Evolutionary conservation across 2,329 filamentous ascomycete species (phyloP), one percentile per base, ranked within the genome.

Genomic region (Fusarium sp.): DNA sequence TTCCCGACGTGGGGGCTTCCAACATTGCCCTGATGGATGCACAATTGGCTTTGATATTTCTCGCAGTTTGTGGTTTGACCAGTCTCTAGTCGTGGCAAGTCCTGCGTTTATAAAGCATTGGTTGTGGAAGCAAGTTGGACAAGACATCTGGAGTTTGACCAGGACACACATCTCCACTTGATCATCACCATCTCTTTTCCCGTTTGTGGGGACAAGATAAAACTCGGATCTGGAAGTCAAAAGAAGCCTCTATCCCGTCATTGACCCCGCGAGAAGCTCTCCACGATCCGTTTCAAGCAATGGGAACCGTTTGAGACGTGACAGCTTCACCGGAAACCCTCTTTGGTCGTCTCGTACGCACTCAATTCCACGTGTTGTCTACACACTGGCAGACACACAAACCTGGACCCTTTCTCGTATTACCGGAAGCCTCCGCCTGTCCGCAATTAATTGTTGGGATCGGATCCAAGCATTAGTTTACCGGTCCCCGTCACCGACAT

Each of bases 401-500:
- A 22, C 31, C 50, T 59, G 35, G 56, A n/a, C 24, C 48, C 1
- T 41, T 61, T 64, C 33, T 69, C 43, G 54, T 60, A 35, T 41
- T 35, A 52, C 67, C 65, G 67, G 64, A 48, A 62, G 52, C 72
- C 62, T 69, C 72, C 58, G 58, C 69, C 69, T 58, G 66, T 67
- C 73, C 67, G 68, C 68, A 73, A 33, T 45, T 50, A 69, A 74
- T 74, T 75, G 72, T 75, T 74, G 72, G 68, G 72, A 69, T 61
- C 27, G n/a, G 24, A 61, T 22, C 11, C 39, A 59, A 59, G 37
- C 31, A 57, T 33, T 35, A 35, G 68, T 67, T 27, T 75, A 43
- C 72, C 72, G 68, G 68, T 69, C 72, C 48, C 72, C 72, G 72
- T 74, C 72, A 74, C 72, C 72, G 72, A 75, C 72, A 74, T 72